Evolutionary conservation across 495 filamentous ascomycete species (phyloP).

Genomic region (Ascodesmis nigricans): DNA sequence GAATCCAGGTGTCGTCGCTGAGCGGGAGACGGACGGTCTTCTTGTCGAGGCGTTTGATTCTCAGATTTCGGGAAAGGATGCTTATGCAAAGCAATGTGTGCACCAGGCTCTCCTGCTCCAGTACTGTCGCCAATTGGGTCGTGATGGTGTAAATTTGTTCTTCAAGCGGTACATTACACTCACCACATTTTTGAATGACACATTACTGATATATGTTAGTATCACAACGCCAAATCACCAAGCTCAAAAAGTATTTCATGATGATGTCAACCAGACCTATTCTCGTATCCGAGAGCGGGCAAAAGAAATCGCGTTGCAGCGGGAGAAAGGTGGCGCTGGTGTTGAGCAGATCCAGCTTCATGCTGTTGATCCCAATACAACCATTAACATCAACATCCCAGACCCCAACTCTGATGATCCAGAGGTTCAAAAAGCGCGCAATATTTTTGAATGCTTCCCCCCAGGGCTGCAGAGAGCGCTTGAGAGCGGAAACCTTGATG

Average conservation of each 20-base stretch:
- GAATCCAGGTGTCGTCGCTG: slow-evolving; percentile 55
- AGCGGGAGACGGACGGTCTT: slow-evolving; percentile 78
- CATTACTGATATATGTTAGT: slow-evolving; percentile 24
- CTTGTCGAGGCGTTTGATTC: slow-evolving; percentile 78
- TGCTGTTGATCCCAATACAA: slow-evolving; percentile 79
- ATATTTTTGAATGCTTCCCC: slow-evolving; percentile 66
- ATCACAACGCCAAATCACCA: slow-evolving; percentile 83
- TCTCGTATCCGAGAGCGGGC: slow-evolving; percentile 53
- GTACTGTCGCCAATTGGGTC: slow-evolving; percentile 76
- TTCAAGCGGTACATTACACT: slow-evolving; percentile 46
- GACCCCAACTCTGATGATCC: slow-evolving; percentile 42
- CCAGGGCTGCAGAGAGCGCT: slow-evolving; percentile 61
- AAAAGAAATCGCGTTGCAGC: slow-evolving; percentile 51
- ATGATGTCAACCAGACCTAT: slow-evolving; percentile 80
- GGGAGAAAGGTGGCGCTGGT: slow-evolving; percentile 34
- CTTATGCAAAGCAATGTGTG: slow-evolving; percentile 67
- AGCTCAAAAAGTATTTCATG: slow-evolving; percentile 73
- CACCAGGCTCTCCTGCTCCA: slow-evolving; percentile 84
- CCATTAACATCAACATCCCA: slow-evolving; percentile 70
- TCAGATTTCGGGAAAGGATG: slow-evolving; percentile 49
- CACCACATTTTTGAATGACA: not conserved
- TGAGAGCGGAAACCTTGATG: slow-evolving; percentile 64
- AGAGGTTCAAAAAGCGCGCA: slow-evolving; percentile 39
- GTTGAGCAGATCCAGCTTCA: slow-evolving; percentile 98
- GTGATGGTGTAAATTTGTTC: slow-evolving; percentile 75